Evolutionary conservation across 768 basidiomycete species (phyloP).

Genomic region (Termitomyces titanicus): DNA sequence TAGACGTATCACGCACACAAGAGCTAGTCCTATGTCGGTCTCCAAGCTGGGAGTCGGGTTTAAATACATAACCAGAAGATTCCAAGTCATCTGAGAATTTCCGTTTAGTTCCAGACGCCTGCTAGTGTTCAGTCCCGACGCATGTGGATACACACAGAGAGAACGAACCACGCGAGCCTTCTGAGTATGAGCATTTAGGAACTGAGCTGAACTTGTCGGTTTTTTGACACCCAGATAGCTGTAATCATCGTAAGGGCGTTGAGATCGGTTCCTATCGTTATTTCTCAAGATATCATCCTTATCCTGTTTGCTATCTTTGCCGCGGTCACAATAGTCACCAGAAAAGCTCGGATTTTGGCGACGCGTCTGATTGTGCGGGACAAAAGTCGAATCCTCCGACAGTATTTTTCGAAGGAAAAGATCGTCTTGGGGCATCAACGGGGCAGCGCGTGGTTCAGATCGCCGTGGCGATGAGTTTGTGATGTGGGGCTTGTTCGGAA

Average conservation of each 20-base stretch:
- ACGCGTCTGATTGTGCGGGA: not conserved
- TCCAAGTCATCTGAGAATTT: conserved; percentile 1
- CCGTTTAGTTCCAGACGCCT: conserved; percentile 11
- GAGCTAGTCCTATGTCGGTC: not conserved
- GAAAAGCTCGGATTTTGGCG: conserved; percentile 2
- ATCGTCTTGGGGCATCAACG: conserved; percentile 41
- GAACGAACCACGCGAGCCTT: conserved; percentile 5
- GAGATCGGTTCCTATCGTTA: conserved; percentile 7
- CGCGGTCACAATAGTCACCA: conserved; percentile 7
- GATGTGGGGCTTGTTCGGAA: conserved; percentile 3
- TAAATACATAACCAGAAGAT: not conserved
- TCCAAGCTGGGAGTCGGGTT: not conserved
- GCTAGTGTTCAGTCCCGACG: not conserved
- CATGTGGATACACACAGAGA: not conserved
- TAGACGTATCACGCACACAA: not conserved
- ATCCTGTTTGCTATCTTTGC: conserved; percentile 8
- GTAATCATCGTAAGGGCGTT: conserved; percentile 6
- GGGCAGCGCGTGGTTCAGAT: conserved; percentile 25
- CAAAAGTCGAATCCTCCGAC: conserved; percentile 16
- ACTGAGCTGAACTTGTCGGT: not conserved
- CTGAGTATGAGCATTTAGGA: not conserved
- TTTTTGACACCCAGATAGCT: conserved; percentile 12
- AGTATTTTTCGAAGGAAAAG: conserved; percentile 33
- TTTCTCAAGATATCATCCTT: conserved; percentile 2
- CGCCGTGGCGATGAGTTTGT: conserved; percentile 4